Conservation (phyloP, 345 rosid species). For the Murraya paniculata region DNA sequence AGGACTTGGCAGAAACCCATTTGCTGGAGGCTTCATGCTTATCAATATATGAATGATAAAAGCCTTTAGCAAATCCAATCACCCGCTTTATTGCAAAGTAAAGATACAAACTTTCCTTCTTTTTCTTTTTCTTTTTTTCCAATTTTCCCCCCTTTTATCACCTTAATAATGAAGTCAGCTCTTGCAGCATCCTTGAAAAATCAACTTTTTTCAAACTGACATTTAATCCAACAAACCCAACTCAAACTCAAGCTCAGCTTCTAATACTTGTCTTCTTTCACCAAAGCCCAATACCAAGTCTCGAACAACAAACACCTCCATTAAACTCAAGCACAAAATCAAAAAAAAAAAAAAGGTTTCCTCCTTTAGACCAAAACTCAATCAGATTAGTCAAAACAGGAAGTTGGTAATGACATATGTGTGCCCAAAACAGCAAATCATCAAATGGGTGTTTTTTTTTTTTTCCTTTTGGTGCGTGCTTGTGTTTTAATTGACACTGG, state of each 20-base stretch:
- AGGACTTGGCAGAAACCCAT: slow-evolving; percentile 64
- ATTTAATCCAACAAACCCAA: slow-evolving; percentile 1
- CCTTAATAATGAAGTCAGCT: neutral
- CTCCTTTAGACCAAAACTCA: neutral
- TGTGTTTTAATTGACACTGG: slow-evolving; percentile 11
- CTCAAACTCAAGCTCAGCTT: neutral
- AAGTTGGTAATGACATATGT: neutral
- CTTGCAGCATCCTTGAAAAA: slow-evolving; percentile 13
- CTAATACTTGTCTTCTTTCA: neutral
- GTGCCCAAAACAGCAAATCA: slow-evolving; percentile 11
- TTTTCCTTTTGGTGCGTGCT: neutral
- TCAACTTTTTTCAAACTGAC: slow-evolving; percentile 1
- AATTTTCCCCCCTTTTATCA: neutral
- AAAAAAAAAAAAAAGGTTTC: no score
- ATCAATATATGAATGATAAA: slow-evolving; percentile 7
- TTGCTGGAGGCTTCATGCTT: slow-evolving; percentile 86
- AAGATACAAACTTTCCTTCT: neutral
- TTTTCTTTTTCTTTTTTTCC: neutral
- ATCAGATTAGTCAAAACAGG: neutral
- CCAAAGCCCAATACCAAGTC: neutral
- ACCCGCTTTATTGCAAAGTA: slow-evolving; percentile 1
- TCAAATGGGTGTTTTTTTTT: neutral
- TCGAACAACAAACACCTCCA: slow-evolving; percentile 3
- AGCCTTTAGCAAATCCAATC: slow-evolving; percentile 14
- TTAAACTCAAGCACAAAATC: neutral